phyloP scores from a whole-genome alignment of 2,329 filamentous ascomycete species.

The Pseudogymnoascus sp. region DNA sequence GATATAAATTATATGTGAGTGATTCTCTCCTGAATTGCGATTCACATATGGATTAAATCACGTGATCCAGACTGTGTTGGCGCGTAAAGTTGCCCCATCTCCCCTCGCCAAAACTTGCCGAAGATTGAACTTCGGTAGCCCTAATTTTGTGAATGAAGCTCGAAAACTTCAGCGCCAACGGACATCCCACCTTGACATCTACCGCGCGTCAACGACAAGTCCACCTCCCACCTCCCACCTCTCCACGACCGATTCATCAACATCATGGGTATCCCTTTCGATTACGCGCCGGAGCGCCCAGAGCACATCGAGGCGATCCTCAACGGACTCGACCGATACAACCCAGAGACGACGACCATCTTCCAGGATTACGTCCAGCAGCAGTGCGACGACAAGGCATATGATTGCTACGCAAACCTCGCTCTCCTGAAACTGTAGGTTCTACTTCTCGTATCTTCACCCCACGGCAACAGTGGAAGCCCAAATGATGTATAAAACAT shows the following conservation, averaged over 20 bases:
- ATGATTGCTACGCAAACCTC: constrained; percentile 94
- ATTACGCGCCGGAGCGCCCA: constrained; percentile 86
- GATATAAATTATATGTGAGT: background rate
- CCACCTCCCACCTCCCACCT: background rate
- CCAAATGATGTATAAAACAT: constrained; percentile 14
- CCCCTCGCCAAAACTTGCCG: constrained; percentile 4
- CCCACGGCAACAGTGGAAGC: constrained; percentile 9
- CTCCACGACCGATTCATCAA: background rate
- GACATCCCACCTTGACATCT: constrained; percentile 9
- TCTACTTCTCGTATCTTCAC: background rate
- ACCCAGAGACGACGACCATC: constrained; percentile 86
- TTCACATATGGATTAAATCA: background rate
- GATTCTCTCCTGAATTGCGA: background rate
- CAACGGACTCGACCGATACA: constrained; percentile 96
- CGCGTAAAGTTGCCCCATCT: background rate
- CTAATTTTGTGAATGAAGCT: constrained; percentile 9
- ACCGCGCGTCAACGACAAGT: constrained; percentile 1
- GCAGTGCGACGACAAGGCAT: constrained; percentile 91
- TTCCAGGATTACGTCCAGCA: constrained; percentile 92
- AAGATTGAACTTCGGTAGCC: background rate
- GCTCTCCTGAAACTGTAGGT: constrained; percentile 95
- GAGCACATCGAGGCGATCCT: constrained; percentile 90
- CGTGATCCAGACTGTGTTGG: background rate
- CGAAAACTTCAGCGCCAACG: constrained; percentile 9
- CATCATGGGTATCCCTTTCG: constrained; percentile 46